These are phyloP conservation scores for Glycine latifolia DNA, from an alignment of 306 rosid species.

Conservation along the genomic window DNA sequence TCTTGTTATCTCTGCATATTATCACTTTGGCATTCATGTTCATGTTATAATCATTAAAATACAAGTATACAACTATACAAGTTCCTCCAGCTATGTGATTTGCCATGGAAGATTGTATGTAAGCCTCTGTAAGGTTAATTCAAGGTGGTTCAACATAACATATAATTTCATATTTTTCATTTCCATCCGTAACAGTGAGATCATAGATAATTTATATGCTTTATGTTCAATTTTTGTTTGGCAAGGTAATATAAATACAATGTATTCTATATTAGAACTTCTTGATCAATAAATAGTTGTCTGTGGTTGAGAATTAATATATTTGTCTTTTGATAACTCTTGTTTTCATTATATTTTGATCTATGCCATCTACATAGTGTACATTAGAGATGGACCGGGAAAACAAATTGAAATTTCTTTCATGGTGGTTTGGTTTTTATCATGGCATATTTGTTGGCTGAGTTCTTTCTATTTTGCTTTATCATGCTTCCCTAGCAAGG, in stretches of 20 bases:
- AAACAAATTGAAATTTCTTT: background rate
- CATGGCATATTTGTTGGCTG: constrained; percentile 7
- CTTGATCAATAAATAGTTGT: constrained; percentile 14
- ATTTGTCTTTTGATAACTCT: background rate
- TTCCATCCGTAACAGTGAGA: background rate
- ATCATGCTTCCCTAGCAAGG: constrained; percentile 3
- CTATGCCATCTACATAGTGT: constrained; percentile 9
- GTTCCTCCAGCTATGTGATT: constrained; percentile 23
- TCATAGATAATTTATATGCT: constrained; percentile 1
- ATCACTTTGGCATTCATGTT: constrained; percentile 29
- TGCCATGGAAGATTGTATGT: constrained; percentile 27
- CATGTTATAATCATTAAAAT: constrained; percentile 17
- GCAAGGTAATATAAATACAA: constrained; percentile 9
- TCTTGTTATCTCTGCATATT: background rate
- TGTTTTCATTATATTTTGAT: constrained; percentile 25
- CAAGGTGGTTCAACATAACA: constrained; percentile 25
- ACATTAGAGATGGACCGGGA: constrained; percentile 5
- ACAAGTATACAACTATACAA: too few species aligned
- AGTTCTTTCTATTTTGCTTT: constrained; percentile 25
- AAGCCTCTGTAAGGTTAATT: constrained; percentile 7
- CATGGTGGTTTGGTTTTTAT: constrained; percentile 20
- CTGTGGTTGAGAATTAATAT: constrained; percentile 20
- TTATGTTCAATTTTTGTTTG: constrained; percentile 26
- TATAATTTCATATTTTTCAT: constrained; percentile 25
- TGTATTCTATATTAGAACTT: constrained; percentile 9